phyloP scores from a whole-genome alignment of 108 stramenopile species.

The Skeletonema grethae region DNA sequence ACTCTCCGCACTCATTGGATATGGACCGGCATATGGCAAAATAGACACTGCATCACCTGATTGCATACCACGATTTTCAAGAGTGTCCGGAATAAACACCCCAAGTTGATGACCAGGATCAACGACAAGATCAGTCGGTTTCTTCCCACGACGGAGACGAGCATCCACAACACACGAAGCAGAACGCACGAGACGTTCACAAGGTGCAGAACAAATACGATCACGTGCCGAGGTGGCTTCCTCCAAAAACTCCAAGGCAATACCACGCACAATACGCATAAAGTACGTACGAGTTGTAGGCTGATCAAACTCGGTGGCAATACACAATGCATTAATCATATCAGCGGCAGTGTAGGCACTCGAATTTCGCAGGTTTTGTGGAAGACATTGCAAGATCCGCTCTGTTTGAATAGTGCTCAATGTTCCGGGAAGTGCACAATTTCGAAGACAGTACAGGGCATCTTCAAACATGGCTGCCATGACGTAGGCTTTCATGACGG shows the following conservation, averaged over 20 bases:
- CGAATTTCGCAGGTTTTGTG: conserved; percentile 87
- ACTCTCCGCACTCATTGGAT: conserved; percentile 90
- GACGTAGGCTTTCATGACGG: conserved; percentile 89
- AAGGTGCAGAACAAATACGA: conserved; percentile 89
- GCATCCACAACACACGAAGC: conserved; percentile 91
- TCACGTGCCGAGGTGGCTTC: conserved; percentile 90
- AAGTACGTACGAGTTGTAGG: conserved; percentile 87
- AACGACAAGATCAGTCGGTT: conserved; percentile 82
- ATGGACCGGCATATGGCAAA: conserved; percentile 89
- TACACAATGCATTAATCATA: conserved; percentile 91
- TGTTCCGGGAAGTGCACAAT: conserved; percentile 82
- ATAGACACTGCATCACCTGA: conserved; percentile 91
- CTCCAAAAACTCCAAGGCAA: conserved; percentile 89
- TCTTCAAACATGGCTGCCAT: conserved; percentile 94
- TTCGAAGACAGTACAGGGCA: conserved; percentile 84
- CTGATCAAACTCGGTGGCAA: conserved; percentile 88
- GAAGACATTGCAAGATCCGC: conserved; percentile 78
- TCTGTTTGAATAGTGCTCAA: conserved; percentile 70
- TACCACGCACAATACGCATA: conserved; percentile 87
- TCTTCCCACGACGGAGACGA: conserved; percentile 78
- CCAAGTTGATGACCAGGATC: conserved; percentile 87
- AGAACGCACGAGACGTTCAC: conserved; percentile 83
- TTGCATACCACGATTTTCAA: conserved; percentile 90
- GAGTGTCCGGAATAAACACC: conserved; percentile 87
- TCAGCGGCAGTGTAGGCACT: conserved; percentile 87